Percentiles rank a stretch among this genome's conserved stretches.
These are phyloP conservation scores for Fusarium lyarnte DNA, from an alignment of 2,329 filamentous ascomycete species.

Conservation along the genomic window DNA sequence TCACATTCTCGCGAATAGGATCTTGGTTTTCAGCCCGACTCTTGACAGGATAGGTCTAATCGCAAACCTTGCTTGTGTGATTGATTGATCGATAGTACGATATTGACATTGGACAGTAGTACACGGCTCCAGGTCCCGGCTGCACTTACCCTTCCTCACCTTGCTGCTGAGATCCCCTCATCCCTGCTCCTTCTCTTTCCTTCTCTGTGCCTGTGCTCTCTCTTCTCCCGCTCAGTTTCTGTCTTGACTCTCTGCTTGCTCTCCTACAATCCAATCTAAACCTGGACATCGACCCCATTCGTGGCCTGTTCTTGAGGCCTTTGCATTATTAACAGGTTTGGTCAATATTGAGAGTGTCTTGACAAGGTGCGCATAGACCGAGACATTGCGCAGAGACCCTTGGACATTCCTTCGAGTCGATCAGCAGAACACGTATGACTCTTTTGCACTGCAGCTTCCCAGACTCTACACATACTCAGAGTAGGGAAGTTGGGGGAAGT, in stretches of 20 bases:
- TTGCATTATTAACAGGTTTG: not conserved
- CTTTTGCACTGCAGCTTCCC: not conserved
- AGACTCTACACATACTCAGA: not conserved
- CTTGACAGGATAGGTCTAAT: slow-evolving; percentile 22
- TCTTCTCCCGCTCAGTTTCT: not conserved
- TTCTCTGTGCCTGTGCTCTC: slow-evolving; percentile 5
- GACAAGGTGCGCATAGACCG: slow-evolving; percentile 11
- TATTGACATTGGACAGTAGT: not conserved
- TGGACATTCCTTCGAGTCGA: slow-evolving; percentile 13
- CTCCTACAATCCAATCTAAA: slow-evolving; percentile 18
- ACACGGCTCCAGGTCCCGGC: not conserved
- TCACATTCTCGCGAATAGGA: slow-evolving; percentile 18
- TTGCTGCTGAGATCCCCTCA: not conserved
- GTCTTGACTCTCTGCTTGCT: not conserved
- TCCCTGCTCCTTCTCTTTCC: slow-evolving; percentile 20
- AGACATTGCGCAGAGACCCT: slow-evolving; percentile 32
- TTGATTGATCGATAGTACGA: not conserved
- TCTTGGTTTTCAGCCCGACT: not conserved
- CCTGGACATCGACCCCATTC: slow-evolving; percentile 17
- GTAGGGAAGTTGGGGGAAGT: not conserved
- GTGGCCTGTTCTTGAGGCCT: slow-evolving; percentile 32
- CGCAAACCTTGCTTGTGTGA: slow-evolving; percentile 17
- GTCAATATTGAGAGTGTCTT: not conserved
- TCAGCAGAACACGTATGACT: slow-evolving; percentile 1
- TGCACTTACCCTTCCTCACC: not conserved